These are phyloP conservation scores for Lecanosticta acicola DNA, from an alignment of 2,329 filamentous ascomycete species.

Conservation along the genomic window DNA sequence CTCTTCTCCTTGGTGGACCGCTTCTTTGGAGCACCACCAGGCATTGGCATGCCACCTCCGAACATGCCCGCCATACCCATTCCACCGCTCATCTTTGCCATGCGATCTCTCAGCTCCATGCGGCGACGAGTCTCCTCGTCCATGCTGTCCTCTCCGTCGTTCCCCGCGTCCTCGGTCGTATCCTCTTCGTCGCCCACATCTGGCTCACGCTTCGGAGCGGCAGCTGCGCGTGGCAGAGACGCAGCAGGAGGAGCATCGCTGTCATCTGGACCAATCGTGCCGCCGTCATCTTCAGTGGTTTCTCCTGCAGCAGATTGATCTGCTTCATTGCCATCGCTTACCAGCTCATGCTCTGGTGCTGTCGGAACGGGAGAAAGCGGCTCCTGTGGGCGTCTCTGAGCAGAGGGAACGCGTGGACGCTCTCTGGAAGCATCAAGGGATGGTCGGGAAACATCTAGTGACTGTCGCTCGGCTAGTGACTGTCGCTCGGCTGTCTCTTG, in stretches of 20 bases:
- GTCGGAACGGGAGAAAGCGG: conserved; percentile 32
- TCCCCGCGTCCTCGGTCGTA: conserved; percentile 41
- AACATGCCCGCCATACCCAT: conserved; percentile 98
- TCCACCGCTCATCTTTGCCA: conserved; percentile 97
- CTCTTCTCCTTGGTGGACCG: conserved; percentile 40
- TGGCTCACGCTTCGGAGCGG: conserved; percentile 34
- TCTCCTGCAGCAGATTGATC: conserved; percentile 60
- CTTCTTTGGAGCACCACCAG: conserved; percentile 51
- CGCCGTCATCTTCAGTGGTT: conserved; percentile 56
- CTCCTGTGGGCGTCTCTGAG: conserved; percentile 34
- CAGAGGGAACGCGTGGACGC: conserved; percentile 33
- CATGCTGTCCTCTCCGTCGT: conserved; percentile 72
- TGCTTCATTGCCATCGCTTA: conserved; percentile 60
- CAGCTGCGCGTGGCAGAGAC: conserved; percentile 38
- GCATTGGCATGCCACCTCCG: conserved; percentile 63
- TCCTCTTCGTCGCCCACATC: conserved; percentile 48
- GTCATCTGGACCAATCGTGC: conserved; percentile 65
- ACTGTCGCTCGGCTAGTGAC: conserved; percentile 24
- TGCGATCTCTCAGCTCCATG: conserved; percentile 84
- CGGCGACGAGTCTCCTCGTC: conserved; percentile 81
- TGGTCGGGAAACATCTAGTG: no score
- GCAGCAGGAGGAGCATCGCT: conserved; percentile 55
- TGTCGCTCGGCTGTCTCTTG: conserved; percentile 30
- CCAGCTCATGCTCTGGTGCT: conserved; percentile 46
- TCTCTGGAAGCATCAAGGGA: conserved; percentile 36